Base-by-base conservation (phyloP, 305 asterid genomes). In the Solanum aculeatissimum region DNA sequence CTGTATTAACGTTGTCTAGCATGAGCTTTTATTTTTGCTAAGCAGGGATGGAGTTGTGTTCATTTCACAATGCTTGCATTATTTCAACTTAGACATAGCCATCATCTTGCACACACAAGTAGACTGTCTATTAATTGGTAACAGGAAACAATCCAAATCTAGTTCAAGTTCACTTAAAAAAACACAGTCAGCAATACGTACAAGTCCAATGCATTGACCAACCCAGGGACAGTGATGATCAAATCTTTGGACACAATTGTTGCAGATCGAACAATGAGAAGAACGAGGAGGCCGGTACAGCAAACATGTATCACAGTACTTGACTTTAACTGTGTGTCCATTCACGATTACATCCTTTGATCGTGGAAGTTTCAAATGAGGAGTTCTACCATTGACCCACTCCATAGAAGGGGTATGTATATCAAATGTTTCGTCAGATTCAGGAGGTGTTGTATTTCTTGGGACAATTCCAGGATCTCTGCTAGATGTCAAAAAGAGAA, bases 201-300 rank as follows among this genome's bases (percentile, higher is more conserved):
- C 98, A 53, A 92, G 51, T 74, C 98, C 98, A 86, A 94, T 93
- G 92, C 98, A 94, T 80, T 94, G 97, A 58, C 98, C 98, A 85
- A 94, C 92, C 97, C 97, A 94, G 47, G 97, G 97, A 85, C 98
- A 94, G 78, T 94, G 98, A 86, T 93, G 98, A 91, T 94, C 98
- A 55, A 93, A 92, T 89, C 88, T 91, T 88, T 91, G 96, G 83
- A 94, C 97, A 86, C 98, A 94, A 74, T 93, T 94, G 91, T 93
- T 93, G 91, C 98, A 94, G 83, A 92, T 93, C 83, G 98, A 92
- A 90, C 97, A 94, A 88, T 94, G 98, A 85, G 98, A 94, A 27
- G 96, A 96, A 62, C 97, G 94, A 15, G 97, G 98, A 86, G 96
- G 98, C 29, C 98, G 94, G 89, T 94, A 94, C 84, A 94, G 96